Evolutionary conservation across 169 alveolate genomes (phyloP).

Genomic region (Miamiensis avidus): DNA sequence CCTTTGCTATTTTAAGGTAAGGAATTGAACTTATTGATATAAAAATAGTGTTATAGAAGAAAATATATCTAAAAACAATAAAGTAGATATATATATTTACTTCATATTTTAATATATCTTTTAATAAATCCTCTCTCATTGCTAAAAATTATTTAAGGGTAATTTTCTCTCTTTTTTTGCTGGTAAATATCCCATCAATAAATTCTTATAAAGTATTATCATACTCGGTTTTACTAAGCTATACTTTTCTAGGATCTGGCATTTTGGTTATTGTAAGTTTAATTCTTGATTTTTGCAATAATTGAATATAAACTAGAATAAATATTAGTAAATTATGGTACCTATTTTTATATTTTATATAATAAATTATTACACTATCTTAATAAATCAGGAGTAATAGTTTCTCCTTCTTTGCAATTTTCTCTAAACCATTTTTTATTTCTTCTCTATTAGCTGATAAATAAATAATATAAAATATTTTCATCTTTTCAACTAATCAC

Average conservation of each 20-base stretch:
- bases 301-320: not conserved
- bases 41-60: not conserved
- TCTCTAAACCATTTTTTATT: not conserved
- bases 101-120: slow-evolving; percentile 10
- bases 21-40: slow-evolving; percentile 1
- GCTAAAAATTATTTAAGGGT: not conserved
- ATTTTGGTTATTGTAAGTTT: not conserved
- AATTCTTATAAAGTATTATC: not conserved
- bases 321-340: too few species aligned
- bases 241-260: slow-evolving; percentile 4
- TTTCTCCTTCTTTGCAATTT: not conserved
- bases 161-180: not conserved
- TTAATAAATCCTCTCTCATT: slow-evolving; percentile 5
- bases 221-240: not conserved
- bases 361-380: not conserved
- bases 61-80: not conserved
- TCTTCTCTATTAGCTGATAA: not conserved
- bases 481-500: not conserved
- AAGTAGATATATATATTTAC: not conserved
- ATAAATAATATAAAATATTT: too few species aligned
- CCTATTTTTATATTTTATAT: too few species aligned
- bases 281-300: not conserved
- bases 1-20: slow-evolving; percentile 1
- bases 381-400: not conserved
- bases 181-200: not conserved